A percentile compares a stretch with the other conserved stretches of the same genome.
These are phyloP conservation scores for Exserohilum turcica DNA, from an alignment of 2,329 filamentous ascomycete genomes.

Conservation along the genomic window DNA sequence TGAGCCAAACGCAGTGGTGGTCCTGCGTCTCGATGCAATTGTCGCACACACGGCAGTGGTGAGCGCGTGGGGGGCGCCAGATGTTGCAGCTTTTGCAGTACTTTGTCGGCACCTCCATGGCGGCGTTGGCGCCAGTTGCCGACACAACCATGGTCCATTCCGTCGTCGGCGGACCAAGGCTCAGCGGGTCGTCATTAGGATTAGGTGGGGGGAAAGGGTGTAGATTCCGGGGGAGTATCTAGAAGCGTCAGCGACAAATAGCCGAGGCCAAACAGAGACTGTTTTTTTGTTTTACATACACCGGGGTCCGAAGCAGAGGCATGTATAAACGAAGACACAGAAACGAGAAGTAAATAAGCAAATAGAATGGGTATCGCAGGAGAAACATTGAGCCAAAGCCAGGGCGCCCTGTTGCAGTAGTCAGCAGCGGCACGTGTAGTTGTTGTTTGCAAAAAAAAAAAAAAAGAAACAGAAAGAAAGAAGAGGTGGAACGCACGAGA, in stretches of 20 bases:
- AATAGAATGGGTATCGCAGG: constrained; percentile 89
- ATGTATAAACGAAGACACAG: constrained; percentile 90
- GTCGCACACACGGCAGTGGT: constrained; percentile 96
- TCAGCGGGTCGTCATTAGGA: constrained; percentile 78
- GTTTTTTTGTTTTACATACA: constrained; percentile 61
- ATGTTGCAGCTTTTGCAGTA: constrained; percentile 98
- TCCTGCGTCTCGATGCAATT: constrained; percentile 97
- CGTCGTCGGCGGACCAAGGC: constrained; percentile 81
- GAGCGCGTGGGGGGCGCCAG: constrained; percentile 92
- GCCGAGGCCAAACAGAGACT: background rate
- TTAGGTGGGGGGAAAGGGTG: constrained; percentile 82
- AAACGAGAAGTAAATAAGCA: constrained; percentile 88
- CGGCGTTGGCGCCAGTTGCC: constrained; percentile 72
- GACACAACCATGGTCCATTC: constrained; percentile 94
- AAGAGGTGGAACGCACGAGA: constrained; percentile 67
- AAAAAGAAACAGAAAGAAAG: no score
- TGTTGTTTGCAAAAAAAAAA: no score
- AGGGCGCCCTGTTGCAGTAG: constrained; percentile 64
- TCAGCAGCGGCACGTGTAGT: constrained; percentile 32
- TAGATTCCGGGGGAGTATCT: constrained; percentile 92
- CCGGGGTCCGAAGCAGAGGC: constrained; percentile 92
- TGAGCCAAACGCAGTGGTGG: constrained; percentile 98
- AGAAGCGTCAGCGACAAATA: constrained; percentile 22
- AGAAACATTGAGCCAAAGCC: constrained; percentile 83
- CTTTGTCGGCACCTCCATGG: constrained; percentile 97